Evolutionary conservation across 2,329 filamentous ascomycete species (phyloP), one percentile per base, ranked within the genome.

Genomic region (Emergomyces pasteurianus): DNA sequence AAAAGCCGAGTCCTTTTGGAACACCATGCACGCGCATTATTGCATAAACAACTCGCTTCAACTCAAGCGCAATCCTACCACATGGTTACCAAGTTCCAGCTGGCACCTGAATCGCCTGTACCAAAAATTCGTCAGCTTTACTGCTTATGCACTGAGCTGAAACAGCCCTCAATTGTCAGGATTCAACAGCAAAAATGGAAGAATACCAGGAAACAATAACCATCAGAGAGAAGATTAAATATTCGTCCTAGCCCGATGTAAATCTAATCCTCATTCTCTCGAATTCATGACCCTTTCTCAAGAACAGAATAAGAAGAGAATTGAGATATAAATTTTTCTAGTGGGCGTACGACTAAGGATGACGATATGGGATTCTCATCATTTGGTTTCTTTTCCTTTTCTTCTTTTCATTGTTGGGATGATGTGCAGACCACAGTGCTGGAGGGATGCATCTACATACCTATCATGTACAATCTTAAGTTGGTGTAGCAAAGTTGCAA

Each of bases 351-450:
- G 90, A 80, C 89, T 95, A 95, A 95, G 90, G 90, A 95, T 95
- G 90, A 95, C 89, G 88, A 91, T 91, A 91, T 81, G 78, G 82
- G 77, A 75, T 74, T 91, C 85, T 94, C 90, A 92, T 95, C 90
- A 92, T 87, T 70, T 66, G 70, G 71, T 34, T 31, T 18, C 18
- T 46, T 46, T 46, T 46, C n/a, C 18, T 46, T 46, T 46, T 18
- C n/a, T 23, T 46, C n/a, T n/a, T 23, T 46, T 9, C 23, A 8
- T 10, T 21, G 31, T 31, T 31, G 31, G 31, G 7, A 31, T 31
- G 31, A 31, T 7, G 31, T 31, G 31, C 31, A 31, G 31, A 7
- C 31, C 3, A 7, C 3, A 7, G 31, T 3, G 3, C 31, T 7
- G 7, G 31, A 31, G 31, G 7, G 31, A 31, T 31, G 31, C 3